Conservation (phyloP, 495 filamentous ascomycete species). For the Aspergillus cavernicola region DNA sequence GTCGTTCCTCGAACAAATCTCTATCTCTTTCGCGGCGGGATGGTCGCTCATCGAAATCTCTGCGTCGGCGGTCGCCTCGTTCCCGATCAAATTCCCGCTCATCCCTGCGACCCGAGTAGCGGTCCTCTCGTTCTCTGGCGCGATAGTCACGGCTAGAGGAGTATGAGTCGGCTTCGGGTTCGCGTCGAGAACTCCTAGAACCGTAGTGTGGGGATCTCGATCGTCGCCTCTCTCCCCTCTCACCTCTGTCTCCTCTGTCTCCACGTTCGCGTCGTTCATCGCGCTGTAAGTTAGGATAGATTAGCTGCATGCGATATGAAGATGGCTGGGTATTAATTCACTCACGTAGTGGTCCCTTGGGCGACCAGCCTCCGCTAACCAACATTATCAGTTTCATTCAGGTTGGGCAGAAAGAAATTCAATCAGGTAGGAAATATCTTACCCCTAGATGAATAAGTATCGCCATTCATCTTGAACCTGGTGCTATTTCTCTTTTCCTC, state of each 20-base stretch:
- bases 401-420: neutral
- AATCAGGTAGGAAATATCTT: constrained; percentile 20
- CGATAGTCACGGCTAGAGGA: constrained; percentile 86
- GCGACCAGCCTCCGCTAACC: constrained; percentile 57
- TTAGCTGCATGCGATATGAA: constrained; percentile 2
- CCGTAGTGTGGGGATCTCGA: constrained; percentile 72
- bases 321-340: constrained; percentile 5
- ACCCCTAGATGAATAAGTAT: constrained; percentile 80
- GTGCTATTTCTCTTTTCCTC: constrained; percentile 4
- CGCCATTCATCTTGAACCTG: constrained; percentile 76
- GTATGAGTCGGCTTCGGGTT: constrained; percentile 80
- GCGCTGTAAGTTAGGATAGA: constrained; percentile 33
- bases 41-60: constrained; percentile 61
- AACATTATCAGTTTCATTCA: constrained; percentile 18
- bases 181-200: constrained; percentile 55
- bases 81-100: constrained; percentile 72
- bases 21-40: constrained; percentile 53
- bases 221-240: constrained; percentile 60
- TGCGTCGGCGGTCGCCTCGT: constrained; percentile 54
- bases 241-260: constrained; percentile 37
- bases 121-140: constrained; percentile 85
- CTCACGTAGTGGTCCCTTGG: constrained; percentile 72
- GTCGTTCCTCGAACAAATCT: constrained; percentile 63
- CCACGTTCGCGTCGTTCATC: constrained; percentile 50
- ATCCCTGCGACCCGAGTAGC: constrained; percentile 65